phyloP scores from a whole-genome alignment of 163 green algal genomes.

The Chloromonas sp. region DNA sequence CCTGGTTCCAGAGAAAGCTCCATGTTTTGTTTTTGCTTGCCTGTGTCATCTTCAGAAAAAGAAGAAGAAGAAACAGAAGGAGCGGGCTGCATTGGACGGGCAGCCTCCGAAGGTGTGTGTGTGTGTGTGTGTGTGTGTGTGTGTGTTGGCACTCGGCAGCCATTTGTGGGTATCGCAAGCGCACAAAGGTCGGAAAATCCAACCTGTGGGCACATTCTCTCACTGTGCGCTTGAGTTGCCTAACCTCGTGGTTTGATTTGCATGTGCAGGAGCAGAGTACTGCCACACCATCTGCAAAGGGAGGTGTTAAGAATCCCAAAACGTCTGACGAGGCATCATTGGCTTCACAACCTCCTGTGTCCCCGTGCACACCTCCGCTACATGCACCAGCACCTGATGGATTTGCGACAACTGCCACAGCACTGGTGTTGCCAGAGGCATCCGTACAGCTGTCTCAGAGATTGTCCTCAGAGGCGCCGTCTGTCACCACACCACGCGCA shows the following conservation, averaged over 20 bases:
- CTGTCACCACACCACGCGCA: neutral
- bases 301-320: too few relatives aligned
- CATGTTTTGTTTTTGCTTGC: too few relatives aligned
- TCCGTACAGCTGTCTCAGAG: neutral
- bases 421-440: neutral
- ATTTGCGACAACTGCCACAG: neutral
- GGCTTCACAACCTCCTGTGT: neutral
- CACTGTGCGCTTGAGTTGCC: too few relatives aligned
- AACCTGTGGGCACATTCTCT: neutral
- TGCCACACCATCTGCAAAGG: too few relatives aligned
- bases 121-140: slow-evolving; percentile 3
- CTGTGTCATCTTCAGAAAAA: neutral
- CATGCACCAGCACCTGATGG: neutral
- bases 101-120: neutral
- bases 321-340: neutral
- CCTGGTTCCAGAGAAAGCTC: too few relatives aligned
- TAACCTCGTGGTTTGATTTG: too few relatives aligned
- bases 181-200: neutral
- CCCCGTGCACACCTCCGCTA: neutral
- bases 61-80: slow-evolving; percentile 32
- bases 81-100: neutral
- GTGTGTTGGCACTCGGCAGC: neutral
- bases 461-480: neutral
- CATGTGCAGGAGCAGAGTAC: too few relatives aligned
- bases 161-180: too few relatives aligned